Conservation (phyloP, 345 rosid species). For the Eutrema japonicum region DNA sequence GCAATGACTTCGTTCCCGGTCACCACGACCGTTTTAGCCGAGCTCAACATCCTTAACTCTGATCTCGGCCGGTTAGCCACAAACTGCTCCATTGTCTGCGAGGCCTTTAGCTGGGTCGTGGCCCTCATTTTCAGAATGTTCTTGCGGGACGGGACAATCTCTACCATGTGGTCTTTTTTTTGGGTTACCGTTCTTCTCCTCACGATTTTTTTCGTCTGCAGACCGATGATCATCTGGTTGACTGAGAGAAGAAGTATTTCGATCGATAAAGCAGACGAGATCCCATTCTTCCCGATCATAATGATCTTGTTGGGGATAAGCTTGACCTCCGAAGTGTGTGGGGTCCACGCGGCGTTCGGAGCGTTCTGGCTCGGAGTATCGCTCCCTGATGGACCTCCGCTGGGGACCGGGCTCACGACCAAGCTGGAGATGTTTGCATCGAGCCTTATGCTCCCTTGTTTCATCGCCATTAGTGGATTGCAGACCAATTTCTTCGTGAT, state of each 20-base stretch:
- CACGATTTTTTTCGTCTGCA: constrained; percentile 7
- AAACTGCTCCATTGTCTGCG: constrained; percentile 44
- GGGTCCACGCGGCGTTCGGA: constrained; percentile 47
- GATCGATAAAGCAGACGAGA: constrained; percentile 23
- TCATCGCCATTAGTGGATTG: constrained; percentile 45
- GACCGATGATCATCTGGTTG: constrained; percentile 43
- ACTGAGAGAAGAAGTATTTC: constrained; percentile 32
- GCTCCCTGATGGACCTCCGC: constrained; percentile 46
- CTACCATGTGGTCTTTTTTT: constrained; percentile 27
- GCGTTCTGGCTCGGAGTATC: constrained; percentile 48
- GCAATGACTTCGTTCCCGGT: constrained; percentile 47
- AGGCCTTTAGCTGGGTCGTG: constrained; percentile 33
- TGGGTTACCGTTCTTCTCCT: constrained; percentile 20
- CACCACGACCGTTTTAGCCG: constrained; percentile 44
- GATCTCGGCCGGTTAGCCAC: constrained; percentile 49
- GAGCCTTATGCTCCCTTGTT: constrained; percentile 40
- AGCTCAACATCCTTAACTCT: constrained; percentile 46
- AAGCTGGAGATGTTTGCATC: constrained; percentile 45
- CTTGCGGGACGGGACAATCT: constrained; percentile 6
- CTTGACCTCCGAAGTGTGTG: constrained; percentile 33
- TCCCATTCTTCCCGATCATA: constrained; percentile 39
- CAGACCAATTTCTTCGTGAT: constrained; percentile 41
- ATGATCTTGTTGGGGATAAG: constrained; percentile 29
- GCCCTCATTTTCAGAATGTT: constrained; percentile 33
- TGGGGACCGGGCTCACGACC: constrained; percentile 40